These are phyloP conservation scores for Otatea glauca DNA, from an alignment of 176 grass and related monocot species.

Conservation along the genomic window DNA sequence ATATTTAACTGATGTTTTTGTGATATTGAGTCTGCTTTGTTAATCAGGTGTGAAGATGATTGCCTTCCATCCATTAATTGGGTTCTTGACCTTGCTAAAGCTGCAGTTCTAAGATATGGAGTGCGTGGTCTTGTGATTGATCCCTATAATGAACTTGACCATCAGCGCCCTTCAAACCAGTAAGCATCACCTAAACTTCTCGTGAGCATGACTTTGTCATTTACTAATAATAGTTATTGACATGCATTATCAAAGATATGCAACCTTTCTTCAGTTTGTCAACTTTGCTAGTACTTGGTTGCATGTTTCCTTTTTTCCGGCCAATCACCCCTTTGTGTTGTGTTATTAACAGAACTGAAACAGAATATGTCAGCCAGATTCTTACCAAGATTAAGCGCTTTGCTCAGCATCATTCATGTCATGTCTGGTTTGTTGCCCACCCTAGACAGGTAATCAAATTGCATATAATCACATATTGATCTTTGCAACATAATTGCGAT, in stretches of 20 bases:
- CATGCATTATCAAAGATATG: conserved; percentile 15
- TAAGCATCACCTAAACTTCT: conserved; percentile 38
- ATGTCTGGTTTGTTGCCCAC: conserved; percentile 99
- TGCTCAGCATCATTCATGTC: conserved; percentile 93
- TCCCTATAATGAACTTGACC: conserved; percentile 99
- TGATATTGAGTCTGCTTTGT: conserved; percentile 5
- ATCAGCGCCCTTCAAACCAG: conserved; percentile 81
- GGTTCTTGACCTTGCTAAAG: conserved; percentile 90
- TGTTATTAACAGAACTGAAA: conserved; percentile 74
- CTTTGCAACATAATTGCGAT: not conserved
- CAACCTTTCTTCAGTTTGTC: not conserved
- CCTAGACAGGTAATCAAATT: conserved; percentile 83
- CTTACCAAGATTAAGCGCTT: conserved; percentile 92
- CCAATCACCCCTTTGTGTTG: conserved; percentile 29
- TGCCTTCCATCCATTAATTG: conserved; percentile 78
- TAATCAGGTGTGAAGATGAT: conserved; percentile 86
- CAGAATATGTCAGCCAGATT: conserved; percentile 96
- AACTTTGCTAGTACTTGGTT: conserved; percentile 1
- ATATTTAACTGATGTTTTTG: conserved; percentile 11
- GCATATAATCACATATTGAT: conserved; percentile 4
- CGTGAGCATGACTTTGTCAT: not conserved
- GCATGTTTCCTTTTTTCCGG: conserved; percentile 6
- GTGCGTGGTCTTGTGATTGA: conserved; percentile 92
- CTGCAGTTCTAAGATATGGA: conserved; percentile 85
- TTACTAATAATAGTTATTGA: conserved; percentile 2